phyloP scores from a whole-genome alignment of 805 yeast species.

The Saccharomycopsis synnaedendra region DNA sequence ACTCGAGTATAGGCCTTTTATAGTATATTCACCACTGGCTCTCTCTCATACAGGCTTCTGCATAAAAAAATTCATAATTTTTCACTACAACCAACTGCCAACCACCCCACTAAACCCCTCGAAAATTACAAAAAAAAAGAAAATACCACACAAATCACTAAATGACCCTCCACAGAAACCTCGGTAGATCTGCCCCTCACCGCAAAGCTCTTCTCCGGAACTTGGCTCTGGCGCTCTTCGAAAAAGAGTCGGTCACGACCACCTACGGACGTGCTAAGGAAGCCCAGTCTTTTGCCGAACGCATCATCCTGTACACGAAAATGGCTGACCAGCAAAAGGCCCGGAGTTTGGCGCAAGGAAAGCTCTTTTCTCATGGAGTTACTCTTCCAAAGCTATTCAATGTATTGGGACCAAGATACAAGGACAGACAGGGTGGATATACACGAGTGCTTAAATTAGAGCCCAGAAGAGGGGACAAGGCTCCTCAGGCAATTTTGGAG shows the following conservation, averaged over 20 bases:
- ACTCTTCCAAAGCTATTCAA: conserved; percentile 55
- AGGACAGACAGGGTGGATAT: conserved; percentile 62
- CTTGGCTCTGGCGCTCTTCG: conserved; percentile 53
- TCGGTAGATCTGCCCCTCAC: conserved; percentile 34
- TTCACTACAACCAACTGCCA: too few species aligned
- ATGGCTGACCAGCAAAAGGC: conserved; percentile 20
- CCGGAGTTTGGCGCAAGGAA: conserved; percentile 26
- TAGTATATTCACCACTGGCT: neutral
- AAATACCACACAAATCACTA: too few species aligned
- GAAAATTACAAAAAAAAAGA: too few species aligned
- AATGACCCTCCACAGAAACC: conserved; percentile 10
- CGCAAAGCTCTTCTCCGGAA: conserved; percentile 50
- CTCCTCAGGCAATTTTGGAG: conserved; percentile 82
- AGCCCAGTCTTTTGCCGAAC: conserved; percentile 52
- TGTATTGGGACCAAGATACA: conserved; percentile 55
- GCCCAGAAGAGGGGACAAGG: conserved; percentile 79
- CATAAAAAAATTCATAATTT: too few species aligned
- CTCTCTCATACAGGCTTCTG: too few species aligned
- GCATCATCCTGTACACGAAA: conserved; percentile 37
- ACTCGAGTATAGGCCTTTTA: neutral
- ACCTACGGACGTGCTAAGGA: conserved; percentile 69
- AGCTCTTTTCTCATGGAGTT: conserved; percentile 36
- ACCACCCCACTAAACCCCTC: too few species aligned
- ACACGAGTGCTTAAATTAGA: conserved; percentile 79
- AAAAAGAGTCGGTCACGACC: conserved; percentile 61